These are phyloP conservation scores for Macrocystidia cucumis DNA, from an alignment of 1,284 basidiomycete genomes.

Conservation along the genomic window DNA sequence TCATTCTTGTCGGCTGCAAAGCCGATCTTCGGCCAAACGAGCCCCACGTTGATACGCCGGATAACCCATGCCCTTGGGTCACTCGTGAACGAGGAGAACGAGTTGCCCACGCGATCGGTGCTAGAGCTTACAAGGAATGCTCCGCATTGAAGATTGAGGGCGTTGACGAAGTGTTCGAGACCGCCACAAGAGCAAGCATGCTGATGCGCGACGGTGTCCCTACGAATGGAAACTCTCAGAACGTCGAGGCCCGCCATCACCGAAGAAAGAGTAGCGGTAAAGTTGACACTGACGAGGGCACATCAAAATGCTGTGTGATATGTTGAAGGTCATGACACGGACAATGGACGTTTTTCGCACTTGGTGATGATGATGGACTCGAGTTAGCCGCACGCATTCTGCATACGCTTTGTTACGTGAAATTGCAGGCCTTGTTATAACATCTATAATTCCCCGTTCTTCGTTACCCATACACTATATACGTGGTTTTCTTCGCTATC, in stretches of 20 bases:
- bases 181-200: conserved; percentile 91
- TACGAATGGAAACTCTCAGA: conserved; percentile 27
- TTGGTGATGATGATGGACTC: too few species aligned
- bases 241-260: conserved; percentile 34
- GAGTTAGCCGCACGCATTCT: too few species aligned
- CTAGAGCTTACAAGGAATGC: conserved; percentile 90
- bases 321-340: too few species aligned
- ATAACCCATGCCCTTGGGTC: conserved; percentile 43
- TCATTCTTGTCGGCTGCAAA: conserved; percentile 84
- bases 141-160: conserved; percentile 88
- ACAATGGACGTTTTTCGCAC: too few species aligned
- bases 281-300: conserved; percentile 35
- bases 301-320: conserved; percentile 56
- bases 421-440: too few species aligned
- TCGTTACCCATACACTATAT: too few species aligned
- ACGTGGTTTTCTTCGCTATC: too few species aligned
- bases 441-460: too few species aligned
- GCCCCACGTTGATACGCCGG: conserved; percentile 30
- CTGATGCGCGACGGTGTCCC: conserved; percentile 81
- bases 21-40: conserved; percentile 66
- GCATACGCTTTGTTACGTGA: too few species aligned
- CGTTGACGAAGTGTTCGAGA: conserved; percentile 93
- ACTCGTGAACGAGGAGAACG: conserved; percentile 70
- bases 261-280: conserved; percentile 45
- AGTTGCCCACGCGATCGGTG: conserved; percentile 76